These are phyloP conservation scores for Corymbia maculata DNA, from an alignment of 345 rosid species.

Conservation along the genomic window DNA sequence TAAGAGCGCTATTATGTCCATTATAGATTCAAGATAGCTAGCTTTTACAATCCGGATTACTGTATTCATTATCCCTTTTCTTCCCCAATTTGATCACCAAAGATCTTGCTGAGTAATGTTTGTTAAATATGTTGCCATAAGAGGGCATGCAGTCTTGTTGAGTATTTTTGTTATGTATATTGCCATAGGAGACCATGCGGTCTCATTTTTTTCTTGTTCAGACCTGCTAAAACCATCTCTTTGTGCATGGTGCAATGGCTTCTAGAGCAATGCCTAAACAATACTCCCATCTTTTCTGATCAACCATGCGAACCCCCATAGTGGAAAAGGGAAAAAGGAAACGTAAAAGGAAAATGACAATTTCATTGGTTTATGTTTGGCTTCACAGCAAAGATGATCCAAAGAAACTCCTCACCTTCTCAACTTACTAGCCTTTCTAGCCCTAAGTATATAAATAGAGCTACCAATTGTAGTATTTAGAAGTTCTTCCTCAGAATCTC, in stretches of 20 bases:
- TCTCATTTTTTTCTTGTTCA: background rate
- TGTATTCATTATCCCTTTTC: background rate
- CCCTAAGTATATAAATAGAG: background rate
- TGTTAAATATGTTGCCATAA: background rate
- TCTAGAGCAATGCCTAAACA: too few relatives aligned
- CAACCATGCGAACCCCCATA: background rate
- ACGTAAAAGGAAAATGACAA: background rate
- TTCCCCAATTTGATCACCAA: background rate
- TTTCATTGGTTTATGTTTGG: background rate
- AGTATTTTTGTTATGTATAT: background rate
- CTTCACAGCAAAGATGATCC: background rate
- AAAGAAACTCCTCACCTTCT: background rate
- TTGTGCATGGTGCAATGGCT: too few relatives aligned
- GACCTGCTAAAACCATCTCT: background rate
- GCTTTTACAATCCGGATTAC: background rate
- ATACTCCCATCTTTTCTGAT: background rate
- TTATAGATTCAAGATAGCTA: background rate
- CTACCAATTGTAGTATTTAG: background rate
- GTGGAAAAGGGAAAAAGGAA: background rate
- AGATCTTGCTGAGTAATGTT: background rate
- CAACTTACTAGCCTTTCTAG: background rate
- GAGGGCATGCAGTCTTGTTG: background rate
- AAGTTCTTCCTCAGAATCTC: background rate
- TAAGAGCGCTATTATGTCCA: background rate
- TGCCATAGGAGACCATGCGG: background rate